Base-by-base conservation (phyloP, 1,139 yeast genomes). In the Meyerozyma carpophila region DNA sequence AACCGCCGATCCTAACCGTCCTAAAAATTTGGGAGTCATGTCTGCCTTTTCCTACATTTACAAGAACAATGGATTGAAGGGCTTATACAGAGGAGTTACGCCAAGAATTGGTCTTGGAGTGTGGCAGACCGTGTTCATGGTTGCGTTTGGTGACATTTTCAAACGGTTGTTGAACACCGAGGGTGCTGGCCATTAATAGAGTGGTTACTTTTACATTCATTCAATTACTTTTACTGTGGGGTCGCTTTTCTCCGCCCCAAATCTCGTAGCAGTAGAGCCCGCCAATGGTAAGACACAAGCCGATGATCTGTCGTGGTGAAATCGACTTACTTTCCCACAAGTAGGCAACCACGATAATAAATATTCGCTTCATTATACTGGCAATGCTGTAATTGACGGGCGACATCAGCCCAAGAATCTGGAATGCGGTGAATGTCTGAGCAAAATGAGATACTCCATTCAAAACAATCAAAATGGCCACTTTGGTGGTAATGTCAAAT, bases 81-180 rank as follows among this genome's bases (percentile, higher is more conserved):
- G 98, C 44, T 79, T 93, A 53, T 93, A 91, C 66, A 80, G 96
- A 65, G 98, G 98, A 61, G 97, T 91, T 40, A 81, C 98, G 10
- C 98, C 98, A 54, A 85, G 98, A 75, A 81, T 93, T 53, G 97
- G 96, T 44, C 77, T 93, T 55, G 95, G 98, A 53, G 86, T 93
- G 50, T 93, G 98, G 97, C 98, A 93, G 73, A 93, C 98, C 2
- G 89, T 93, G 40, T 93, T 95, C 66, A 93, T 93, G 98, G 98
- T 93, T 48, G 97, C 96, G n/a, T 82, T 93, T 54, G 98, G 98
- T 61, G 98, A 93, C 63, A 87, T 90, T 66, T 67, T 72, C 57
- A 72, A 70, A 58, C 68, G 61, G 53, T 54, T 68, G 62, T 65
- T 73, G 56, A 71, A 72, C 47, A 66, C 75, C 36, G 74, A 73